Evolutionary conservation across 2,329 filamentous ascomycete genomes (phyloP), one percentile per base, ranked within the genome.

Genomic region (Cladobotryum protrusum): DNA sequence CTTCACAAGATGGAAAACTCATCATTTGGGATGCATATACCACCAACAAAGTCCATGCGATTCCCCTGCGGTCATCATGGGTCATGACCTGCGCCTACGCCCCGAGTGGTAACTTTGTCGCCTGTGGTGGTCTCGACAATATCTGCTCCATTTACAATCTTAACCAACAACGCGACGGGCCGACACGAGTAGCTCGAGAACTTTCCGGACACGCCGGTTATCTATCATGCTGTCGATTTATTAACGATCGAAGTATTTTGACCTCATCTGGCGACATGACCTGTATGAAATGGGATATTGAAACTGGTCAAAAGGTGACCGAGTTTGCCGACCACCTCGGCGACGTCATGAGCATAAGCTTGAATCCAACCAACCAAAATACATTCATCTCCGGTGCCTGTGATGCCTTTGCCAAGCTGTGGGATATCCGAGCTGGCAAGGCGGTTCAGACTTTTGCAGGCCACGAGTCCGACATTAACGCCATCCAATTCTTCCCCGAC

Each of bases 1-100:
- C 93, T 56, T 99, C 93, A 61, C 93, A 99, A 73, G 93, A 99
- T 65, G 93, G 93, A 69, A 99, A 99, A 78, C 84, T 99, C 60
- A 99, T 99, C 72, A 97, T 99, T 67, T 99, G 93, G 93, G 93
- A 99, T 70, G 93, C 93, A 52, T 99, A 99, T 76, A 97, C 92
- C 58, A 97, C 93, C 56, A 97, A 99, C 79, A 99, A 99, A 72
- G 93, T 99, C 55, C 93, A 99, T 72, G 93, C 93, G 69, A 97
- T 99, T 62, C 93, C 93, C 33, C 79, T 99, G 52, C 85, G 93
- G 57, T 97, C 93, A 13, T 99, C 93, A 13, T 99, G 93, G 93
- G 93, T 99, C 72, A 99, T 99, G 93, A 99, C 93, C 58, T 99
- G 93, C 80, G 93, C 93, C 66, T 99, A 99, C 70, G 92, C 93